Conservation (phyloP, 768 basidiomycete genomes). For the Tylopilus intermedius region DNA sequence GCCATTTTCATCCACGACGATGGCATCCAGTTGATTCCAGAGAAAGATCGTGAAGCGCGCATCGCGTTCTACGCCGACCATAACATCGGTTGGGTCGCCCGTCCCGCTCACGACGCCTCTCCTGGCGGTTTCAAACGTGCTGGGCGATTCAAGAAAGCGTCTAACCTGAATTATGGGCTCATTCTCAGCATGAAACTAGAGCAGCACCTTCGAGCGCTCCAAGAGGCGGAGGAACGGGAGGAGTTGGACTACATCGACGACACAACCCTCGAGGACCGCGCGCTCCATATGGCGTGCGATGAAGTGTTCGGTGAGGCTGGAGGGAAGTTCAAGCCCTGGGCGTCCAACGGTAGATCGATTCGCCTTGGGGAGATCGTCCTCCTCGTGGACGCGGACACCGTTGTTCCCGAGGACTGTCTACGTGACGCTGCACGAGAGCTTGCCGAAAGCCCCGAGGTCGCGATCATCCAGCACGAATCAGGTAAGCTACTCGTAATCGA, state of each 20-base stretch:
- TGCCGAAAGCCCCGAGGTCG: slow-evolving; percentile 52
- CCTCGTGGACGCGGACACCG: slow-evolving; percentile 82
- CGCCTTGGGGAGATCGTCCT: slow-evolving; percentile 78
- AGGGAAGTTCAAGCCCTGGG: slow-evolving; percentile 65
- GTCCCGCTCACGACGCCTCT: slow-evolving; percentile 39
- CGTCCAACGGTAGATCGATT: slow-evolving; percentile 66
- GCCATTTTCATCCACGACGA: slow-evolving; percentile 61
- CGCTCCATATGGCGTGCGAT: slow-evolving; percentile 69
- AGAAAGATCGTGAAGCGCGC: slow-evolving; percentile 44
- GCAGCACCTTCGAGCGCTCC: slow-evolving; percentile 33
- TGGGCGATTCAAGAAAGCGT: slow-evolving; percentile 91
- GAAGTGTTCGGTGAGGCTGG: slow-evolving; percentile 61
- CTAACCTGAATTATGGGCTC: slow-evolving; percentile 82
- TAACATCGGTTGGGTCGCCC: slow-evolving; percentile 57
- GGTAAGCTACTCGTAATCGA: slow-evolving; percentile 38
- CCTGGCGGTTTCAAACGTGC: slow-evolving; percentile 35
- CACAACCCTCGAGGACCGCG: slow-evolving; percentile 61
- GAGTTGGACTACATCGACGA: slow-evolving; percentile 35
- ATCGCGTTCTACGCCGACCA: slow-evolving; percentile 52
- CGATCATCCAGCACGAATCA: slow-evolving; percentile 88
- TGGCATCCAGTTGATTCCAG: slow-evolving; percentile 47
- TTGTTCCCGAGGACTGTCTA: slow-evolving; percentile 88
- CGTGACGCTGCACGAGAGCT: slow-evolving; percentile 87
- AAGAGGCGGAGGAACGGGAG: slow-evolving; percentile 40
- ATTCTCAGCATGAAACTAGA: slow-evolving; percentile 36